phyloP scores from a whole-genome alignment of 2,329 filamentous ascomycete species.

The Orbilia ellipsospora region DNA sequence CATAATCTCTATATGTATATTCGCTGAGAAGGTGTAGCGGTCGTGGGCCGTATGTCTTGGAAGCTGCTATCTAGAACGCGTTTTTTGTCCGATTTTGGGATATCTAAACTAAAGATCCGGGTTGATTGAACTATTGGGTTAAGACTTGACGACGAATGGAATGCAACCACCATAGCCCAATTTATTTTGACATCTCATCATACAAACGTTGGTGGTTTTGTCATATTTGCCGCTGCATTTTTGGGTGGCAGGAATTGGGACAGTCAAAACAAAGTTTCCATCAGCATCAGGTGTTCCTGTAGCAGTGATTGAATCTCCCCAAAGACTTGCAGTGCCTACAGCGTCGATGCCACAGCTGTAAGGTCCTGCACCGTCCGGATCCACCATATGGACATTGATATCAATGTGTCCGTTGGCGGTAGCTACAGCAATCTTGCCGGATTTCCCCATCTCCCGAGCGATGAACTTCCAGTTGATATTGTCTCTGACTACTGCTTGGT shows the following conservation, averaged over 20 bases:
- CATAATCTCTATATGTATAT: too few relatives aligned
- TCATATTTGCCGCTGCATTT: slow-evolving; percentile 25
- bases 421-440: slow-evolving; percentile 11
- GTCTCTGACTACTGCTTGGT: slow-evolving; percentile 15
- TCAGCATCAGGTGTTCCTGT: neutral
- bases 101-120: too few relatives aligned
- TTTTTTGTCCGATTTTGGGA: too few relatives aligned
- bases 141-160: slow-evolving; percentile 59
- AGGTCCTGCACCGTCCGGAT: slow-evolving; percentile 21
- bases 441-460: slow-evolving; percentile 10
- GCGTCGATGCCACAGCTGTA: slow-evolving; percentile 31
- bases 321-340: slow-evolving; percentile 4
- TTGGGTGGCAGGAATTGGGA: slow-evolving; percentile 14
- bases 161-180: slow-evolving; percentile 65
- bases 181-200: slow-evolving; percentile 37
- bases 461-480: slow-evolving; percentile 19
- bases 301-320: slow-evolving; percentile 3
- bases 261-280: slow-evolving; percentile 16
- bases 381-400: slow-evolving; percentile 31
- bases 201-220: slow-evolving; percentile 21
- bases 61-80: too few relatives aligned
- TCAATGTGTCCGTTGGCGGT: slow-evolving; percentile 19
- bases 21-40: too few relatives aligned
- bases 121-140: too few relatives aligned
- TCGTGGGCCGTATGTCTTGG: too few relatives aligned